Conservation (phyloP, 2,329 filamentous ascomycete genomes). For the Atkinsonella hypoxylon region DNA sequence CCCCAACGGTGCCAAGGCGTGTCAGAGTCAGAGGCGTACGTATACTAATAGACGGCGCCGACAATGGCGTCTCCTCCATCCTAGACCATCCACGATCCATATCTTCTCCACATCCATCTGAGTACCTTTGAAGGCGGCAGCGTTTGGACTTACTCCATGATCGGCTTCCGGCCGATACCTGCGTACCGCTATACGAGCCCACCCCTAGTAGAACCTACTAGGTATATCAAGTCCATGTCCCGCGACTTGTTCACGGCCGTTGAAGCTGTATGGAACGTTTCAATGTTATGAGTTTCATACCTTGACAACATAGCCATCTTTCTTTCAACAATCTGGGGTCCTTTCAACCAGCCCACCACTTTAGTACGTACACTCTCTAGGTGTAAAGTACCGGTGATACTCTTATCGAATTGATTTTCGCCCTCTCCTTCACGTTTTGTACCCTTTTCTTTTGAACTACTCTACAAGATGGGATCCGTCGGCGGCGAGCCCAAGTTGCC, state of each 20-base stretch:
- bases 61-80: slow-evolving; percentile 5
- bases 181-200: neutral
- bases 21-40: neutral
- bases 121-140: slow-evolving; percentile 8
- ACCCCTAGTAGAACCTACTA: neutral
- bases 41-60: neutral
- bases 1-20: neutral
- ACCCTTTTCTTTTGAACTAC: neutral
- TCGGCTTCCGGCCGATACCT: slow-evolving; percentile 9
- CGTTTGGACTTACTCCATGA: slow-evolving; percentile 4
- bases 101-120: slow-evolving; percentile 9
- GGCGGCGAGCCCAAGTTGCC: slow-evolving; percentile 32
- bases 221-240: slow-evolving; percentile 7
- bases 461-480: slow-evolving; percentile 28
- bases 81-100: slow-evolving; percentile 8
- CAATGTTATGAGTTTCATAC: neutral
- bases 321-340: slow-evolving; percentile 3
- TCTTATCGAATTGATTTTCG: neutral
- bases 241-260: neutral
- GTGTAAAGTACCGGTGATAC: neutral
- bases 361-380: neutral
- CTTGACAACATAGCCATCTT: neutral
- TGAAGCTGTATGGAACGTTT: too few relatives aligned
- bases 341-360: slow-evolving; percentile 2
- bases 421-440: slow-evolving; percentile 1